Evolutionary conservation across 371 early-diverging fungal species (phyloP).

Genomic region (Mortierella sp.): DNA sequence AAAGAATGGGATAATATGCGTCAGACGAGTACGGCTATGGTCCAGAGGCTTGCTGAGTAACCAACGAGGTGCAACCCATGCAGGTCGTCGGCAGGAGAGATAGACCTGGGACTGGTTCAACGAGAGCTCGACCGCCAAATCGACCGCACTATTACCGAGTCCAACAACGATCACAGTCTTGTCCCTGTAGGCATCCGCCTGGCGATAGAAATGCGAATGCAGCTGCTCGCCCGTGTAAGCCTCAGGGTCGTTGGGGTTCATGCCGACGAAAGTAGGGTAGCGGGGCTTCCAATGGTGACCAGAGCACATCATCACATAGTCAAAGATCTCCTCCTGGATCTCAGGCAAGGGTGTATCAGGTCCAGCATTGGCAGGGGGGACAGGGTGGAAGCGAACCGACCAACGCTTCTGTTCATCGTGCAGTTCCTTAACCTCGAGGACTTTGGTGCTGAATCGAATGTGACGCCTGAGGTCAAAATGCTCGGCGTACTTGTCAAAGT

Average conservation of each 20-base stretch:
- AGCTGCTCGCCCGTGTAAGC: conserved; percentile 60
- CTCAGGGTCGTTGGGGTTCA: conserved; percentile 45
- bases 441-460: conserved; percentile 64
- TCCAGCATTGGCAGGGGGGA: conserved; percentile 11
- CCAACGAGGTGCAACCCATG: conserved; percentile 41
- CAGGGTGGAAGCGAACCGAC: conserved; percentile 57
- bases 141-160: conserved; percentile 67
- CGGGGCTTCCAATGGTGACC: conserved; percentile 68
- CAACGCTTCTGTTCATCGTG: conserved; percentile 57
- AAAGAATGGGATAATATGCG: conserved; percentile 35
- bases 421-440: conserved; percentile 58
- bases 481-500: conserved; percentile 62
- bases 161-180: conserved; percentile 64
- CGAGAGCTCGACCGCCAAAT: conserved; percentile 67
- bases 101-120: conserved; percentile 63
- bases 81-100: conserved; percentile 59
- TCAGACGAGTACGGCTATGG: conserved; percentile 58
- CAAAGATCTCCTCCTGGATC: conserved; percentile 61
- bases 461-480: conserved; percentile 60
- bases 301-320: conserved; percentile 66
- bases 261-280: conserved; percentile 64
- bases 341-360: background rate
- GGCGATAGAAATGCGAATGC: conserved; percentile 67
- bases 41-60: conserved; percentile 63
- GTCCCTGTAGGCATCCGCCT: conserved; percentile 59